Evolutionary conservation across 2,329 filamentous ascomycete genomes (phyloP), one percentile per base, ranked within the genome.

Genomic region (Pleoardoris graminearum): DNA sequence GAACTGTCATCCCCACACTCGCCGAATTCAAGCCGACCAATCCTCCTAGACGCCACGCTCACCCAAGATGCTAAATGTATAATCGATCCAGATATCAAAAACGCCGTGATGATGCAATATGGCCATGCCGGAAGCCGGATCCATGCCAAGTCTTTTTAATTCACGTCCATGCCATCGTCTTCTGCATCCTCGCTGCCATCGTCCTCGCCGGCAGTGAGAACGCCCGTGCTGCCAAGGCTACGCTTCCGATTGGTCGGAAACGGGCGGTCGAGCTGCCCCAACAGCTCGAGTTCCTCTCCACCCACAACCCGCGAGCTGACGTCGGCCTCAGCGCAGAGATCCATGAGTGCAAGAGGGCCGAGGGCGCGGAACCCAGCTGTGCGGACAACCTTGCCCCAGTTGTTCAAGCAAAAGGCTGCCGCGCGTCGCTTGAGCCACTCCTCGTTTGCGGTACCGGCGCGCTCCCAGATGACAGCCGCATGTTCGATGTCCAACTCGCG

Each of bases 391-490:
- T 94, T 86, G 48, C 94, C 94, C 91, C 94, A 99, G 72, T 97
- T 90, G 33, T 88, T 88, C 74, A 99, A 84, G 69, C 91, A 97
- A 74, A 95, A 97, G 41, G 81, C 81, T 0, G 92, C 92, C 0
- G 94, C 91, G 48, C 93, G 87, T 63, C 90, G 89, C 71, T 91
- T 90, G 33, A 99, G 82, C 91, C 92, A 97, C 48, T 96, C 90
- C 74, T 99, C 94, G 62, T 87, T 90, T 14, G 94, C 93, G 12
- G 93, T 85, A 7, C 88, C 89, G 1, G 94, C 91, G 59, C 91
- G 91, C 73, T 97, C 92, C 91, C 95, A 99, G 51, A 96, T 92
- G 62, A 95, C 88, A 59, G 94, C 96, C 2, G 93, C 93, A 68
- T 97, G 91, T 54, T 96, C 90, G 33, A 97, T 88, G 69, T 97